Percentiles rank a stretch among this genome's conserved stretches.
phyloP scores from a whole-genome alignment of 1,284 basidiomycete species.

The Pyrrhoderma lamaoense region DNA sequence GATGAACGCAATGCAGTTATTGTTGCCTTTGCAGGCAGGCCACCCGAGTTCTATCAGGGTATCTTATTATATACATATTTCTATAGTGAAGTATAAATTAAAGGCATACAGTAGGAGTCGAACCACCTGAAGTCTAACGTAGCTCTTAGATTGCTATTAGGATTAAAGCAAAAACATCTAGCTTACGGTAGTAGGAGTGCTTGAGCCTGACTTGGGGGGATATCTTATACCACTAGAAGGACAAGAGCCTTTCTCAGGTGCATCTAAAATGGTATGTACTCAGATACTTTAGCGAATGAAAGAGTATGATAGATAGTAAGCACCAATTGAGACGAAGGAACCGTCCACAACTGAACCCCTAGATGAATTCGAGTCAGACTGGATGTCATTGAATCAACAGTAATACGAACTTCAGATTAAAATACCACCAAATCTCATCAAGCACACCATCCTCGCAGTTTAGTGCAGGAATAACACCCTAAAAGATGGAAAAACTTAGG shows the following conservation, averaged over 20 bases:
- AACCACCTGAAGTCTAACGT: slow-evolving; percentile 4
- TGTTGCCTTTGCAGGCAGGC: slow-evolving; percentile 19
- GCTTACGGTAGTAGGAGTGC: slow-evolving; percentile 22
- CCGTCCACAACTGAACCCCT: slow-evolving; percentile 61
- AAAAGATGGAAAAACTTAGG: slow-evolving; percentile 5
- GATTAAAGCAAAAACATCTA: no score
- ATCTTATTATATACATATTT: neutral
- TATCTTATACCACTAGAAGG: slow-evolving; percentile 55
- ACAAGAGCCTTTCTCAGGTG: slow-evolving; percentile 46
- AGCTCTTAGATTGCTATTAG: no score
- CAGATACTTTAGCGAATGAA: neutral
- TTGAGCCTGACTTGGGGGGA: slow-evolving; percentile 43
- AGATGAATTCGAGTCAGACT: neutral
- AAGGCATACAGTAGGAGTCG: slow-evolving; percentile 14
- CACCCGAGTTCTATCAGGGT: slow-evolving; percentile 3
- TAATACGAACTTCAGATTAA: slow-evolving; percentile 38
- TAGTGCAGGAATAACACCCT: slow-evolving; percentile 49
- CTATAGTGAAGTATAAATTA: neutral
- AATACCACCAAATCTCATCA: slow-evolving; percentile 58
- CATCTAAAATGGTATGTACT: slow-evolving; percentile 32
- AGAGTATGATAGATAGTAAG: slow-evolving; percentile 5
- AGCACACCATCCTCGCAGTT: slow-evolving; percentile 44
- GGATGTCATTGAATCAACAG: neutral
- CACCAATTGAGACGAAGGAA: slow-evolving; percentile 53
- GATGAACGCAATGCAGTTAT: slow-evolving; percentile 15